Base-by-base conservation (phyloP, 2,329 filamentous ascomycete genomes). In the Macrophomina tecta region DNA sequence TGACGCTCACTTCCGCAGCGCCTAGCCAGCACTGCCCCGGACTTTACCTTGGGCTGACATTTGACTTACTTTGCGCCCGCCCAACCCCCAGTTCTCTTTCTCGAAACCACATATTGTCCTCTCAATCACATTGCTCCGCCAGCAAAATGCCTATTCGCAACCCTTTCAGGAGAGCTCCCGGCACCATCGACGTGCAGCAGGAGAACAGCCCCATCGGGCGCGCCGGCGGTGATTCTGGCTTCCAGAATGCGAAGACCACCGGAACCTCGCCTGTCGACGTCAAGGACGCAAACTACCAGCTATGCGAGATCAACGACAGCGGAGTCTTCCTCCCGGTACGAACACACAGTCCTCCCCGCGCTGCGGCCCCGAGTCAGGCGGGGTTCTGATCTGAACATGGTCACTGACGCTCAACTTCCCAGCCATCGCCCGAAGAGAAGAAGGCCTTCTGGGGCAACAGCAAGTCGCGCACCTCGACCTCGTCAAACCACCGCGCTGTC, bases 301-400 rank as follows among this genome's bases (percentile, higher is more conserved):
- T 85, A 73, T 84, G 83, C 74, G 83, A 97, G 71, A 95, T 98
- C 78, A 96, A 97, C 77, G 94, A 97, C 80, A 96, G 91, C 78
- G 94, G 94, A 71, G 91, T 97, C 69, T 98, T 97, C 81, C 87
- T 98, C 72, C 94, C 94, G 73, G 93, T 95, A 89, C 80, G 87
- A 73, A 45, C 58, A 49, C 58, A 65, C 52, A 68, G 58, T 49
- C 65, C 12, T 58, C 65, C 49, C 55, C 53, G 55, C 62, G 48
- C 60, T 48, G 18, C 61, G n/a, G 32, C 55, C 56, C 23, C 56
- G 58, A 62, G 58, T 62, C 58, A 62, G 58, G 58, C 42, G 28
- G 42, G 34, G 18, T 45, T 9, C 14, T 28, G 58, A 51, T 62
- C 49, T 49, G 58, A 49, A 45, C 12, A 62, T 34, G 46, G 40